These are phyloP conservation scores for Trametes cinnabarina DNA, from an alignment of 768 basidiomycete genomes.

Conservation along the genomic window DNA sequence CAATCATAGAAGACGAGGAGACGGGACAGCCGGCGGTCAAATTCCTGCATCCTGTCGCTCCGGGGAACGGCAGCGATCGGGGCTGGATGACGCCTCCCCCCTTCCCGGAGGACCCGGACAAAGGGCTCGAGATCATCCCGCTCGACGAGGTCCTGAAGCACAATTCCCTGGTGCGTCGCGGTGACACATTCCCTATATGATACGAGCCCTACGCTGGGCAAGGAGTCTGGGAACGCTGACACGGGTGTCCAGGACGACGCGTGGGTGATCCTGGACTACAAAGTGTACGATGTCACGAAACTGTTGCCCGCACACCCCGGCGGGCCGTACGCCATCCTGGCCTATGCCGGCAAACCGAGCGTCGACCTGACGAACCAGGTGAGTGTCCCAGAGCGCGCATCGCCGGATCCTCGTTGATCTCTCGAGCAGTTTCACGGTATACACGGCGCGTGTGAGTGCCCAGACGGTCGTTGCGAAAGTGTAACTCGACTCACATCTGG, in stretches of 20 bases:
- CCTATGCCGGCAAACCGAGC: slow-evolving; percentile 24
- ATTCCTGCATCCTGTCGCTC: slow-evolving; percentile 20
- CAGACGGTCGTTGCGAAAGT: too few relatives aligned
- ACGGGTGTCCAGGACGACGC: slow-evolving; percentile 35
- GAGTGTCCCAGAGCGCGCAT: not conserved
- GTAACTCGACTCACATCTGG: too few relatives aligned
- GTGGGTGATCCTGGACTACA: slow-evolving; percentile 20
- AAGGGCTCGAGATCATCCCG: slow-evolving; percentile 19
- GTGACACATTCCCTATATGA: not conserved
- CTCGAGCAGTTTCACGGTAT: too few relatives aligned
- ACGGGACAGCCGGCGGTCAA: not conserved
- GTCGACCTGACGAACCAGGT: slow-evolving; percentile 22
- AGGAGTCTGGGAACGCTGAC: not conserved
- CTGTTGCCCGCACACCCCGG: slow-evolving; percentile 19
- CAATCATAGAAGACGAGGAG: not conserved
- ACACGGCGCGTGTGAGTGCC: too few relatives aligned
- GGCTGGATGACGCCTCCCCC: slow-evolving; percentile 23
- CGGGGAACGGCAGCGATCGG: slow-evolving; percentile 8
- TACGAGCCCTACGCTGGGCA: too few relatives aligned
- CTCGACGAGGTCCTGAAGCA: slow-evolving; percentile 43
- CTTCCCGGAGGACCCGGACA: not conserved
- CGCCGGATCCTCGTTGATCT: not conserved
- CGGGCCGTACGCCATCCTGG: slow-evolving; percentile 3
- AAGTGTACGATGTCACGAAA: slow-evolving; percentile 19
- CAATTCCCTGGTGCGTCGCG: slow-evolving; percentile 31